Percentiles rank a stretch among this genome's conserved stretches.
Conservation (phyloP, 495 filamentous ascomycete genomes). For the Sabuloglossum arenarium region DNA sequence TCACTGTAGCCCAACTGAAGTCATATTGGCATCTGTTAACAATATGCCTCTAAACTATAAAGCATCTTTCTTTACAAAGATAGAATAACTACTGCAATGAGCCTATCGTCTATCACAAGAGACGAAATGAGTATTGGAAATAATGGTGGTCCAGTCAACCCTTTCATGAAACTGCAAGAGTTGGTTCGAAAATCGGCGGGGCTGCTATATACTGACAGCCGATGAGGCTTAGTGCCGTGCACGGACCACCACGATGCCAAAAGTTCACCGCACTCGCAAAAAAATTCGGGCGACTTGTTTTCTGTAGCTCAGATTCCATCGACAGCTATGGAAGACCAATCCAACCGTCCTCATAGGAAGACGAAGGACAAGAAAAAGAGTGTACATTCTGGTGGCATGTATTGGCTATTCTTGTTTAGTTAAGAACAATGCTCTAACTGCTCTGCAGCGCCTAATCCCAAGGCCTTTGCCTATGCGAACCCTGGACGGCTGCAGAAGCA, state of each 20-base stretch:
- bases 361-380: slow-evolving; percentile 83
- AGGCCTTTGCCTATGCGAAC: slow-evolving; percentile 73
- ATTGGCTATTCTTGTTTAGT: too few relatives aligned
- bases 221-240: not conserved
- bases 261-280: not conserved
- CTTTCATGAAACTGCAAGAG: too few relatives aligned
- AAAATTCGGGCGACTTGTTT: not conserved
- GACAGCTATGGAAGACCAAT: slow-evolving; percentile 53
- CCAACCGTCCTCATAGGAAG: slow-evolving; percentile 70
- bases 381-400: slow-evolving; percentile 24
- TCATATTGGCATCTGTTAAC: too few relatives aligned
- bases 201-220: not conserved
- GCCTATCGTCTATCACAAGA: too few relatives aligned
- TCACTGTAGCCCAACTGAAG: too few relatives aligned
- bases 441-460: slow-evolving; percentile 56
- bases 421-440: slow-evolving; percentile 10
- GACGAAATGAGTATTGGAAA: too few relatives aligned
- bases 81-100: too few relatives aligned
- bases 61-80: too few relatives aligned
- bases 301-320: not conserved
- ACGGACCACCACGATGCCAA: not conserved
- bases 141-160: too few relatives aligned
- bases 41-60: too few relatives aligned
- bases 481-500: slow-evolving; percentile 69
- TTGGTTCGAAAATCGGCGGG: not conserved